Percentiles rank a stretch among this genome's conserved stretches.
These are phyloP conservation scores for Aspergillus sclerotioniger DNA, from an alignment of 495 filamentous ascomycete genomes.

Conservation along the genomic window DNA sequence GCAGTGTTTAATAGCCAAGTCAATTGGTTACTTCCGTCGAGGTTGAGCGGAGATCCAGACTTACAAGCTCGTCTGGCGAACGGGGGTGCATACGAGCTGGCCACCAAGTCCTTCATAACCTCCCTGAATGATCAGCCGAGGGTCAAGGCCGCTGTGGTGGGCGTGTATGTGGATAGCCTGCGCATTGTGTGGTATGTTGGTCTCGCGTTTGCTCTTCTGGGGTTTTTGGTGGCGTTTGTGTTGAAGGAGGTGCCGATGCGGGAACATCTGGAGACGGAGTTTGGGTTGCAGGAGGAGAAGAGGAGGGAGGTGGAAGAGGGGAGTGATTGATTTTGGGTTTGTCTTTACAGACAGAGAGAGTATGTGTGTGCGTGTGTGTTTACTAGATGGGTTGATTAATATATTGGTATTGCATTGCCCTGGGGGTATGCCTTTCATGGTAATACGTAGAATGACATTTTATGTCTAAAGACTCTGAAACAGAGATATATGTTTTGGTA, in stretches of 20 bases:
- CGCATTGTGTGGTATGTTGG: not conserved
- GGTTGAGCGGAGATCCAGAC: too few species aligned
- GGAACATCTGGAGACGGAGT: constrained; percentile 6
- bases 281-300: constrained; percentile 2
- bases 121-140: not conserved
- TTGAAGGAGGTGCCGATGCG: constrained; percentile 1
- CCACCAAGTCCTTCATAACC: constrained; percentile 1
- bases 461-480: too few species aligned
- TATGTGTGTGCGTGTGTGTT: too few species aligned
- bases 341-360: too few species aligned
- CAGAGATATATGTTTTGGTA: too few species aligned
- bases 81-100: constrained; percentile 4
- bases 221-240: not conserved
- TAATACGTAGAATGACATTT: too few species aligned
- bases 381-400: too few species aligned
- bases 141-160: not conserved
- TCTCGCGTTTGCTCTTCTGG: not conserved
- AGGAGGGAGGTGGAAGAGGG: not conserved
- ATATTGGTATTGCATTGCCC: too few species aligned
- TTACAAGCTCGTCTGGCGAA: not conserved
- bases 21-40: not conserved
- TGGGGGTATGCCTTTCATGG: too few species aligned
- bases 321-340: not conserved
- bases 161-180: not conserved
- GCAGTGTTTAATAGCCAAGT: not conserved